Base-by-base conservation (phyloP, 306 rosid species). In the Cicer cuneatum region DNA sequence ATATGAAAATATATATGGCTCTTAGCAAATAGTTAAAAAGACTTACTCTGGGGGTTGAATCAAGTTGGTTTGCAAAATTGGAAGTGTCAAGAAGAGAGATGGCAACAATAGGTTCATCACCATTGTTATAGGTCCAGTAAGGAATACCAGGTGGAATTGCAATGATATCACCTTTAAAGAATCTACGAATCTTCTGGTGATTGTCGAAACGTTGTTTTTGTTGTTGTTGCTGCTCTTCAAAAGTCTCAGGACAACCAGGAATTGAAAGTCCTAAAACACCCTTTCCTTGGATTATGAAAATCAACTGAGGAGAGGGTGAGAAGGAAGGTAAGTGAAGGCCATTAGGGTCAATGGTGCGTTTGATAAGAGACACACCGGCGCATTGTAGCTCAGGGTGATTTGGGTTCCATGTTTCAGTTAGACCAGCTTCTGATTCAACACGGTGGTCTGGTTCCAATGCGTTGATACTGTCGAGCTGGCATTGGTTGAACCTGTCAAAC, bases 51-150 rank as follows among this genome's bases (percentile, higher is more conserved):
- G 96, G 97, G 10, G 13, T 19, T 10, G 47, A 46, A 48, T 92
- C 96, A 13, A 92, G 97, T 69, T 90, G 88, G 87, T 92, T 88
- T 10, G 7, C 64, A 0, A 10, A 0, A 85, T 62, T 92, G 69
- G 61, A 13, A 62, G 72, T 78, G 80, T 90, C 81, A 1, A 79
- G 80, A 47, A 92, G 86, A 69, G 39, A 40, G 60, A 90, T 16
- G 6, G 87, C 83, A 18, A 90, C 62, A 2, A 80, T 13, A 0
- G 57, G 52, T 38, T 61, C 41, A 12, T 72, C 0, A 8, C 80
- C 82, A 0, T 67, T 10, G 67, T 83, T 83, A 29, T 33, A 83
- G 42, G 69, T 71, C 87, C 87, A 79, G 49, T 71, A 83, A 79
- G 84, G 76, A 18, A 60, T 41, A 4, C 84, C 82, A 6, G 76